A percentile compares a stretch with the other conserved stretches of the same genome.
These are phyloP conservation scores for Thalia dealbata DNA, from an alignment of 176 grass and related monocot species.

Conservation along the genomic window DNA sequence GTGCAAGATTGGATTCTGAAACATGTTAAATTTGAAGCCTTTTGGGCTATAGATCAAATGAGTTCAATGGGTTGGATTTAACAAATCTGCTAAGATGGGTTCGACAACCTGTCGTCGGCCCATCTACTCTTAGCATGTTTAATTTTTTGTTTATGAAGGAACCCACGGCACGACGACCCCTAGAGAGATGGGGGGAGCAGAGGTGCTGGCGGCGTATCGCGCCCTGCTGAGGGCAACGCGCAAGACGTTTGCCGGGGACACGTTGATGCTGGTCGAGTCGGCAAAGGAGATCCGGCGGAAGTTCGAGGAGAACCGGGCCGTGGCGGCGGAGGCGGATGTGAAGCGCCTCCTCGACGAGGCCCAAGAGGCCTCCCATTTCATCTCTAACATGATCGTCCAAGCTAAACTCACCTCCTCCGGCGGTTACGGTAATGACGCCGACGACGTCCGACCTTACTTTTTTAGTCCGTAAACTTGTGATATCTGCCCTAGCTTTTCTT, in stretches of 20 bases:
- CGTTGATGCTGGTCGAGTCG: conserved; percentile 66
- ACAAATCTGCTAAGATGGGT: too few relatives aligned
- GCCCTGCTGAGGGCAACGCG: conserved; percentile 68
- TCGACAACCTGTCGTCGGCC: too few relatives aligned
- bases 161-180: not conserved
- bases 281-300: conserved; percentile 76
- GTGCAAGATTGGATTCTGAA: too few relatives aligned
- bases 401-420: conserved; percentile 55
- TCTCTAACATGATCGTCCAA: conserved; percentile 83
- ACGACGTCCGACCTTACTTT: not conserved
- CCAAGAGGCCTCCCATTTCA: conserved; percentile 77
- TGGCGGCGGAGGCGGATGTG: conserved; percentile 39
- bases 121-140: too few relatives aligned
- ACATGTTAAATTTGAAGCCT: too few relatives aligned
- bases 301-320: conserved; percentile 60
- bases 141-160: too few relatives aligned
- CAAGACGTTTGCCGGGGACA: conserved; percentile 75
- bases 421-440: conserved; percentile 45
- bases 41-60: too few relatives aligned
- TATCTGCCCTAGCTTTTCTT: not conserved
- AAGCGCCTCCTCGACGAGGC: conserved; percentile 47
- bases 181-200: conserved; percentile 14
- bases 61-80: too few relatives aligned
- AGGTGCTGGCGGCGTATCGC: conserved; percentile 65
- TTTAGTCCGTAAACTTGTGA: too few relatives aligned